phyloP scores from a whole-genome alignment of 2,329 filamentous ascomycete species.

The Trichoderma sp. region DNA sequence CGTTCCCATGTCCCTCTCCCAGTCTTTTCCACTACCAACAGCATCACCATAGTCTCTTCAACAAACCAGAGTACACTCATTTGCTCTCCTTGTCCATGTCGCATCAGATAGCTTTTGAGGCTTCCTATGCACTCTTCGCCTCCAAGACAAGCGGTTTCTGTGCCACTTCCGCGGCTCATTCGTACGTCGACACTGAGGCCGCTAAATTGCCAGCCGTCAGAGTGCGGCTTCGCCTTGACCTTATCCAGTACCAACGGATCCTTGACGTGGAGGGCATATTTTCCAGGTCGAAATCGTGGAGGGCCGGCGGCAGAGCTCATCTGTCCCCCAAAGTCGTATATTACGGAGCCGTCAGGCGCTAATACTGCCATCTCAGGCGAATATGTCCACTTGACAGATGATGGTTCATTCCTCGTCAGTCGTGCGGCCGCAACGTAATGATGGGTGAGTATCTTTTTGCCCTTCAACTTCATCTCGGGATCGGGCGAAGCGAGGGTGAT shows the following conservation, averaged over 20 bases:
- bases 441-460: constrained; percentile 35
- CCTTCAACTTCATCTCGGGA: constrained; percentile 28
- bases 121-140: constrained; percentile 21
- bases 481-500: constrained; percentile 34
- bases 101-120: constrained; percentile 36
- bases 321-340: constrained; percentile 32
- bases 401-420: constrained; percentile 34
- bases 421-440: constrained; percentile 38
- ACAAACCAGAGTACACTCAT: constrained; percentile 39
- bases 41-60: constrained; percentile 35
- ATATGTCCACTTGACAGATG: constrained; percentile 35
- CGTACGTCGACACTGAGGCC: constrained; percentile 35
- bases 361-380: constrained; percentile 35
- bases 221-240: constrained; percentile 35
- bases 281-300: constrained; percentile 27
- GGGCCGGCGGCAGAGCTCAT: constrained; percentile 9
- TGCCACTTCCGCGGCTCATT: constrained; percentile 31
- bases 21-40: constrained; percentile 34
- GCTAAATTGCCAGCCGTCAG: constrained; percentile 37
- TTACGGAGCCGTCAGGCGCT: constrained; percentile 30
- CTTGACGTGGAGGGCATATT: constrained; percentile 33
- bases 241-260: constrained; percentile 36
- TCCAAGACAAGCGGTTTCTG: background rate
- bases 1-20: constrained; percentile 31
- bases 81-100: constrained; percentile 35